phyloP scores from a whole-genome alignment of 768 basidiomycete genomes.

The Rhodotorula graminis region DNA sequence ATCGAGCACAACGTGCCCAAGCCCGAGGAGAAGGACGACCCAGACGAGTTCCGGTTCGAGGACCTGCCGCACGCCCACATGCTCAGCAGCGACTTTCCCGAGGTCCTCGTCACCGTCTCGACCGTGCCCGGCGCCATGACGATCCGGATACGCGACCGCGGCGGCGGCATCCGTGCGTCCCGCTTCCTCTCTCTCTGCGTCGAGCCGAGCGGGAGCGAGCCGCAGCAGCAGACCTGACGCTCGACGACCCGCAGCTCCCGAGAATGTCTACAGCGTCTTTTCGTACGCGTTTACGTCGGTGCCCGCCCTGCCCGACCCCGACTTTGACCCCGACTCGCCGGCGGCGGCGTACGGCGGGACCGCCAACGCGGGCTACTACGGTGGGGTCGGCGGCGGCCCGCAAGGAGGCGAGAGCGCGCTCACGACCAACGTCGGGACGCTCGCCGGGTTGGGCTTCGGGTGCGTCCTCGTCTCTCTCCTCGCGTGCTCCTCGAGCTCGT shows the following conservation, averaged over 20 bases:
- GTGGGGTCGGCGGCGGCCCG: slow-evolving; percentile 60
- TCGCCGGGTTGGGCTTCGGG: slow-evolving; percentile 84
- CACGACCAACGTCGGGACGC: slow-evolving; percentile 77
- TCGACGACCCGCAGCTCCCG: slow-evolving; percentile 48
- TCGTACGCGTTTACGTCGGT: slow-evolving; percentile 87
- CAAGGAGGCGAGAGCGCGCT: slow-evolving; percentile 74
- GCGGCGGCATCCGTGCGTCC: slow-evolving; percentile 63
- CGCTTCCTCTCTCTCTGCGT: not conserved
- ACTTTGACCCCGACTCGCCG: slow-evolving; percentile 39
- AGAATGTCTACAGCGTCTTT: slow-evolving; percentile 72
- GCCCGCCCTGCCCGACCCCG: slow-evolving; percentile 29
- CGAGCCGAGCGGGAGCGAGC: not conserved
- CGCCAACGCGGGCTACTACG: slow-evolving; percentile 46
- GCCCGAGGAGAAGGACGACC: slow-evolving; percentile 32
- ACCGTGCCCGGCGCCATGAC: slow-evolving; percentile 57
- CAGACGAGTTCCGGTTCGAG: slow-evolving; percentile 46
- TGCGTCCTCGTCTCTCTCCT: slow-evolving; percentile 52
- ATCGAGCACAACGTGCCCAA: slow-evolving; percentile 62
- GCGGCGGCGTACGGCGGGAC: slow-evolving; percentile 54
- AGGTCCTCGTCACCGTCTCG: slow-evolving; percentile 38
- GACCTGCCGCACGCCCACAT: slow-evolving; percentile 58
- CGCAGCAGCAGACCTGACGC: too few relatives aligned
- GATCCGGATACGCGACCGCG: slow-evolving; percentile 75
- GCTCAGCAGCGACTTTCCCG: slow-evolving; percentile 50
- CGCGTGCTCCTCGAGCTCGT: slow-evolving; percentile 52